Evolutionary conservation across 1,284 basidiomycete genomes (phyloP).

Genomic region (Marasmius oreades): DNA sequence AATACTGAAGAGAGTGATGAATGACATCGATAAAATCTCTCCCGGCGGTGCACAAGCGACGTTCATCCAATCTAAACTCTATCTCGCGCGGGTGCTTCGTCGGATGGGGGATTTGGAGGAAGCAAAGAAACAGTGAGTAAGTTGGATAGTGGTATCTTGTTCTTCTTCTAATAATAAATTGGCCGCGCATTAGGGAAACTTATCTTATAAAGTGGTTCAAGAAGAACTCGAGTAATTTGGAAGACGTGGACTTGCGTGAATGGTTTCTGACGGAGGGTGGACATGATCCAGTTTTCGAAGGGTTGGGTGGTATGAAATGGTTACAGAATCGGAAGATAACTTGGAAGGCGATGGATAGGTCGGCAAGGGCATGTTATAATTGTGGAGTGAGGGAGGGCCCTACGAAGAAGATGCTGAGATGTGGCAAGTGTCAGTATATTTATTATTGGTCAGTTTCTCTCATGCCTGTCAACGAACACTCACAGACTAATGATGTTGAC

Average conservation of each 20-base stretch:
- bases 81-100: not conserved
- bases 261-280: not conserved
- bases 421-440: constrained; percentile 16
- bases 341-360: constrained; percentile 9
- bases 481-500: too few relatives aligned
- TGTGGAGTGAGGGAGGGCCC: constrained; percentile 13
- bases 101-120: not conserved
- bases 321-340: constrained; percentile 11
- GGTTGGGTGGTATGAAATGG: constrained; percentile 14
- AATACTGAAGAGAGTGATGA: not conserved
- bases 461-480: too few relatives aligned
- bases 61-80: not conserved
- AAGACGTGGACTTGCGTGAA: not conserved
- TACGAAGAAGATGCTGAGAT: constrained; percentile 8
- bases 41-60: not conserved
- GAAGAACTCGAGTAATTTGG: not conserved
- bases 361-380: constrained; percentile 7
- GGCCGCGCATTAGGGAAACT: not conserved
- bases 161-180: too few relatives aligned
- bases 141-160: too few relatives aligned
- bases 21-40: not conserved
- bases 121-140: constrained; percentile 1
- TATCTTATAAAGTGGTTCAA: not conserved
- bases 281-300: constrained; percentile 9
- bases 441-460: constrained; percentile 14